These are phyloP conservation scores for Aspergillus hancockii DNA, from an alignment of 495 filamentous ascomycete genomes.

Conservation along the genomic window DNA sequence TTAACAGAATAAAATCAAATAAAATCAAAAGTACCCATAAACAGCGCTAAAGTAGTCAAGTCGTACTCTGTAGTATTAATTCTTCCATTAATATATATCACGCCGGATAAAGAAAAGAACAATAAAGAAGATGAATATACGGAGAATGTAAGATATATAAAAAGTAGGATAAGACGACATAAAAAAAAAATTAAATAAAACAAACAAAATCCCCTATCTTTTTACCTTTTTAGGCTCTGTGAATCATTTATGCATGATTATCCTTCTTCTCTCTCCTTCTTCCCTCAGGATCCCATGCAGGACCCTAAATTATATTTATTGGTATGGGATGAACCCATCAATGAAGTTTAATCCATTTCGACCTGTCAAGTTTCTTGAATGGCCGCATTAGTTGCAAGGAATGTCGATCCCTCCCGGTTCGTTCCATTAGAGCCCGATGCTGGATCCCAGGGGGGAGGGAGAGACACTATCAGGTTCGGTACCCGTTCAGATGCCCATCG, in stretches of 20 bases:
- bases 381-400: neutral
- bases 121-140: neutral
- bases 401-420: neutral
- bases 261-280: neutral
- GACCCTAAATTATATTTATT: neutral
- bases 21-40: too few relatives aligned
- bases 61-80: too few relatives aligned
- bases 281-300: neutral
- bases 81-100: too few relatives aligned
- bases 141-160: neutral
- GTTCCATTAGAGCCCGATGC: neutral
- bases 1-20: too few relatives aligned
- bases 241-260: neutral
- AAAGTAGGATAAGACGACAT: neutral
- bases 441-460: neutral
- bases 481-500: neutral
- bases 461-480: neutral
- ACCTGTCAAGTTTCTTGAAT: constrained; percentile 2
- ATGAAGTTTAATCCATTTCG: constrained; percentile 19
- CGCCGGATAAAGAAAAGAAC: neutral
- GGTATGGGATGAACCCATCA: neutral
- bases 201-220: neutral
- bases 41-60: too few relatives aligned
- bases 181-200: neutral
- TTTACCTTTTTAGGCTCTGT: neutral